Evolutionary conservation across 495 filamentous ascomycete species (phyloP).

Genomic region (Lasiosphaeria hispida): DNA sequence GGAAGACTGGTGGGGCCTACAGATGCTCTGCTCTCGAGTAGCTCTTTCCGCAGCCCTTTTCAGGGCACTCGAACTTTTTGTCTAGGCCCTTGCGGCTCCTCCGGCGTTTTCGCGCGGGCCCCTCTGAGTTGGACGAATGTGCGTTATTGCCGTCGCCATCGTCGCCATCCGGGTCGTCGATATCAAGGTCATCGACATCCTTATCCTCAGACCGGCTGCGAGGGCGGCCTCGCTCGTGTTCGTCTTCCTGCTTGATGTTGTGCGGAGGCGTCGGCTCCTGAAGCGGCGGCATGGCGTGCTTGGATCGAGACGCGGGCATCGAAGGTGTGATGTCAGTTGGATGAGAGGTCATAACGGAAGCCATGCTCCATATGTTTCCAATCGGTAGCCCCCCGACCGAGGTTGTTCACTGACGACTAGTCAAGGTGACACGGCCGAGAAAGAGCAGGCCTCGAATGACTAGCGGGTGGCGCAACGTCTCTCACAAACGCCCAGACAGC

Average conservation of each 20-base stretch:
- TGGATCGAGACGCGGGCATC: slow-evolving; percentile 33
- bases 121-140: slow-evolving; percentile 54
- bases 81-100: slow-evolving; percentile 84
- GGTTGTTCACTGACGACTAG: slow-evolving; percentile 13
- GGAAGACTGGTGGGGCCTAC: slow-evolving; percentile 39
- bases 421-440: slow-evolving; percentile 24
- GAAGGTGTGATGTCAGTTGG: slow-evolving; percentile 39
- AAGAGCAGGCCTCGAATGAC: slow-evolving; percentile 5
- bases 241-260: slow-evolving; percentile 43
- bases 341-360: slow-evolving; percentile 45
- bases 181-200: slow-evolving; percentile 40
- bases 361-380: slow-evolving; percentile 40
- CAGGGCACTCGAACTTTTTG: slow-evolving; percentile 92
- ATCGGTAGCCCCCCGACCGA: slow-evolving; percentile 18
- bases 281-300: slow-evolving; percentile 40
- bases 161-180: slow-evolving; percentile 36
- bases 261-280: slow-evolving; percentile 43
- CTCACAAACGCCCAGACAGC: slow-evolving; percentile 14
- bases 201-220: slow-evolving; percentile 47
- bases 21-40: slow-evolving; percentile 97
- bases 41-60: slow-evolving; percentile 88
- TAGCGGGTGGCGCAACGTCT: slow-evolving; percentile 19
- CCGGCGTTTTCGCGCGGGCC: slow-evolving; percentile 66
- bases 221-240: slow-evolving; percentile 45
- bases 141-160: slow-evolving; percentile 40